Conservation (phyloP, 2,329 filamentous ascomycete genomes). For the Diaporthe humulicola region DNA sequence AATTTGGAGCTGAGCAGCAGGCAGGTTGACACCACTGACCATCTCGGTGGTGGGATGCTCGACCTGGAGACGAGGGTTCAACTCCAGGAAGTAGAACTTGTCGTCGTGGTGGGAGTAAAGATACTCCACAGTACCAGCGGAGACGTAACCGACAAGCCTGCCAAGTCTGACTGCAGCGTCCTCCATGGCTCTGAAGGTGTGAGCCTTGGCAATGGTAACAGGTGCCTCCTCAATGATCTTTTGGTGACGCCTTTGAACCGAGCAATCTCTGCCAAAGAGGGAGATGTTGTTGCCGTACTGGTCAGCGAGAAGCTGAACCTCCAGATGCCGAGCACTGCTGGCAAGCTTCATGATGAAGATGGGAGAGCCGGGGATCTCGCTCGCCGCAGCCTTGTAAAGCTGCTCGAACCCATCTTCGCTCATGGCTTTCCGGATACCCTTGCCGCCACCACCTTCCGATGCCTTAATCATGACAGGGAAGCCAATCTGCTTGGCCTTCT, state of each 20-base stretch:
- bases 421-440: constrained; percentile 97
- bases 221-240: constrained; percentile 99
- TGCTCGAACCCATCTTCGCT: constrained; percentile 85
- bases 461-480: constrained; percentile 99
- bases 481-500: constrained; percentile 89
- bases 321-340: constrained; percentile 94
- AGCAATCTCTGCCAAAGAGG: constrained; percentile 97
- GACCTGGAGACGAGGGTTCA: constrained; percentile 99
- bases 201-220: constrained; percentile 91
- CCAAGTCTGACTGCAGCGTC: constrained; percentile 94
- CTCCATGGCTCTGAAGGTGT: constrained; percentile 97
- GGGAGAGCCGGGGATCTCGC: constrained; percentile 96
- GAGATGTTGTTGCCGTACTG: constrained; percentile 99
- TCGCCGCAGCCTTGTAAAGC: constrained; percentile 95
- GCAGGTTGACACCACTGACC: constrained; percentile 97
- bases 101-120: constrained; percentile 97
- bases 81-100: constrained; percentile 99
- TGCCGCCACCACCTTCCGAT: constrained; percentile 98
- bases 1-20: constrained; percentile 96
- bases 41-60: constrained; percentile 99
- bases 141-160: constrained; percentile 96
- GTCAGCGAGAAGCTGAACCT: constrained; percentile 97
- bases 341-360: constrained; percentile 99
- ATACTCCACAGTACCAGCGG: constrained; percentile 98
- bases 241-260: constrained; percentile 97